Base-by-base conservation (phyloP, 2,329 filamentous ascomycete species). In the Aspergillus fischeri region DNA sequence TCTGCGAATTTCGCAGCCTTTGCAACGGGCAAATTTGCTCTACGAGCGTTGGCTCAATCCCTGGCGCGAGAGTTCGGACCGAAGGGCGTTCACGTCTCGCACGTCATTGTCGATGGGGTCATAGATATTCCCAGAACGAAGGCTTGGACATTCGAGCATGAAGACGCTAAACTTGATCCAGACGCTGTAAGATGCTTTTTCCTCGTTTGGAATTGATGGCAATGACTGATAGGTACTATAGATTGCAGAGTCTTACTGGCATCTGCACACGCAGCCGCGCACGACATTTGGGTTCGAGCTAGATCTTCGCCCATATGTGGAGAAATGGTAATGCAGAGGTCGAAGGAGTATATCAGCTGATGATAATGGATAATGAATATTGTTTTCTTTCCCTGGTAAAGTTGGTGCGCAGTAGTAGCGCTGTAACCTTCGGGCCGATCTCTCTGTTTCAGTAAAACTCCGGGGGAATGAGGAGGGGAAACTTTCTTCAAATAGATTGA, bases 221-320 rank as follows among this genome's bases (percentile, higher is more conserved):
- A 28, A 58, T 55, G 21, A 42, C 56, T 7, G 4, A 29, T 48
- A 14, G 32, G 32, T 44, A 57, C n/a, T 42, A 25, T 61, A 93
- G 86, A 95, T 96, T 79, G 91, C 91, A 10, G 90, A 95, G 63
- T 83, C 85, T 10, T 96, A 96, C 68, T 96, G 91, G 90, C 80
- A 87, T 69, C 70, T 96, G 67, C 91, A 96, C 69, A 88, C 86
- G 0, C 91, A 96, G 77, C 89, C 87, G 32, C 82, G 84, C 64
- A 90, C 88, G 5, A 85, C 85, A 2, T 95, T 93, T 67, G 92
- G 90, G 0, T 90, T 90, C 69, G 90, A 95, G 75, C 73, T 95
- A 64, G 91, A 95, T 73, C 77, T 92, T 29, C 80, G 91, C 61
- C 91, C 91, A 1, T 92, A 85, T 73, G 80, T 92, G 53, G 91